These are phyloP conservation scores for Beauveria brongniartii DNA, from an alignment of 2,329 filamentous ascomycete species.

Conservation along the genomic window DNA sequence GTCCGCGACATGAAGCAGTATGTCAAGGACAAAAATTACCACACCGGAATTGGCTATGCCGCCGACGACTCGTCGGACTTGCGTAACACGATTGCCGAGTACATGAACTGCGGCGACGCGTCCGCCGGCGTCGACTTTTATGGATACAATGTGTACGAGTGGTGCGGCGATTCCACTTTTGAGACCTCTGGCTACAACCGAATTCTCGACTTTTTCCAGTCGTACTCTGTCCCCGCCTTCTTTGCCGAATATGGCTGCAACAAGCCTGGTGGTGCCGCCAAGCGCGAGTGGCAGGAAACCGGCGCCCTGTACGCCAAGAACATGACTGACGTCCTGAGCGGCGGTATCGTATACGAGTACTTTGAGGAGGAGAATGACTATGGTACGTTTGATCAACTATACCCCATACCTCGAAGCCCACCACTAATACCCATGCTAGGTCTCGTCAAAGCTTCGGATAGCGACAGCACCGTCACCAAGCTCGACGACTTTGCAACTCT, in stretches of 20 bases:
- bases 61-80: slow-evolving; percentile 87
- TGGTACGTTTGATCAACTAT: slow-evolving; percentile 39
- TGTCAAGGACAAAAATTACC: slow-evolving; percentile 73
- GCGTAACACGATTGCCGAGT: slow-evolving; percentile 72
- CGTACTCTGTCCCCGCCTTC: slow-evolving; percentile 92
- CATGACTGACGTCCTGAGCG: slow-evolving; percentile 85
- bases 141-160: slow-evolving; percentile 99
- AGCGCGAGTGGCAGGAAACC: slow-evolving; percentile 80
- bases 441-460: slow-evolving; percentile 56
- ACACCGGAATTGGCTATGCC: slow-evolving; percentile 89
- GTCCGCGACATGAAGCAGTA: slow-evolving; percentile 94
- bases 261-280: slow-evolving; percentile 46
- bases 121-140: slow-evolving; percentile 79
- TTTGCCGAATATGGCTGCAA: slow-evolving; percentile 99
- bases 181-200: slow-evolving; percentile 68
- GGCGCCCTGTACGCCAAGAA: slow-evolving; percentile 66
- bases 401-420: not conserved
- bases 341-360: slow-evolving; percentile 99
- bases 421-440: slow-evolving; percentile 30
- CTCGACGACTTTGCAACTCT: slow-evolving; percentile 69
- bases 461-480: slow-evolving; percentile 55
- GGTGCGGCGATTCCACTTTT: slow-evolving; percentile 84
- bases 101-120: slow-evolving; percentile 80
- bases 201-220: slow-evolving; percentile 76
- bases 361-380: slow-evolving; percentile 87